phyloP scores from a whole-genome alignment of 257 asterid species.

The Primulina tabacum region DNA sequence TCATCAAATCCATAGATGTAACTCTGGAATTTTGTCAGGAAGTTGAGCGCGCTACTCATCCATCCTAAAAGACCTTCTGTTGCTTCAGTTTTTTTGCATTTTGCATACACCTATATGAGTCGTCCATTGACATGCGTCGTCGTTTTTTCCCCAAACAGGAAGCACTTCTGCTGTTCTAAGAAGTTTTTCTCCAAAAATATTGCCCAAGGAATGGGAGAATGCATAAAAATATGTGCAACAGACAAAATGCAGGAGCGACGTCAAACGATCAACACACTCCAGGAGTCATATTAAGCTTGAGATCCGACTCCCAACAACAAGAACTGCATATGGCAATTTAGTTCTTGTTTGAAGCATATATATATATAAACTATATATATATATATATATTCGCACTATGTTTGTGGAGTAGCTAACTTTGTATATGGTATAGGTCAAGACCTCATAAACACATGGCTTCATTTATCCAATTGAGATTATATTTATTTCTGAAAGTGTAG shows the following conservation, averaged over 20 bases:
- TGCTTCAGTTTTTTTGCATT: background rate
- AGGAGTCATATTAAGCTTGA: background rate
- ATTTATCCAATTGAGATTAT: too few species aligned
- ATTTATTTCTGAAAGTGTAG: too few species aligned
- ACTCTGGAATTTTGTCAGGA: too few species aligned
- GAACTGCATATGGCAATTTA: background rate
- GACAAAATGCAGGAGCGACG: background rate
- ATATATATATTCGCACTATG: too few species aligned
- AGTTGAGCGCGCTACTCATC: background rate
- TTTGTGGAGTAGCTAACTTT: too few species aligned
- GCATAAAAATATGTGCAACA: slow-evolving; percentile 16
- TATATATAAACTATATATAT: too few species aligned
- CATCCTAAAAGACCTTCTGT: background rate
- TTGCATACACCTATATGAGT: background rate
- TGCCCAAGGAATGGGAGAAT: slow-evolving; percentile 46
- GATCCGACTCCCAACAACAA: background rate
- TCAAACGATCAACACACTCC: background rate
- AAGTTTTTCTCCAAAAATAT: slow-evolving; percentile 36
- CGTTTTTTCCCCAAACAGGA: slow-evolving; percentile 28
- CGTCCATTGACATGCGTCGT: slow-evolving; percentile 4
- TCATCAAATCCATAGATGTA: too few species aligned
- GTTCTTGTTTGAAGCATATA: too few species aligned
- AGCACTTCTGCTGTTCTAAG: slow-evolving; percentile 33
- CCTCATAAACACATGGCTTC: too few species aligned
- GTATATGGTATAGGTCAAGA: too few species aligned